Evolutionary conservation across 345 rosid genomes (phyloP).

Genomic region (Rhizophora mangle): DNA sequence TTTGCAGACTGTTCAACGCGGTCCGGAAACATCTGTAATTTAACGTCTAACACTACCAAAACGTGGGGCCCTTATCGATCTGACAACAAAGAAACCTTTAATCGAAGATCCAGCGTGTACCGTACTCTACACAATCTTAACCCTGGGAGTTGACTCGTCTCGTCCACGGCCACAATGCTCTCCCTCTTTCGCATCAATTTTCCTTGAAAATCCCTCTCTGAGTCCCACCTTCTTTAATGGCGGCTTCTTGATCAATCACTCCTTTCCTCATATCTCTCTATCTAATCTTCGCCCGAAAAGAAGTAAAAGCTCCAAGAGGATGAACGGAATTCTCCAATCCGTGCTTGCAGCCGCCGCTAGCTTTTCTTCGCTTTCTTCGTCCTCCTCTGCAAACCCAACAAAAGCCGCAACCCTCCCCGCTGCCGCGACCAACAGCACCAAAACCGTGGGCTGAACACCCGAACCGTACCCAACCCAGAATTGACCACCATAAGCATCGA

Average conservation of each 20-base stretch:
- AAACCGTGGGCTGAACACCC: slow-evolving; percentile 13
- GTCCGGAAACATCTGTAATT: too few species aligned
- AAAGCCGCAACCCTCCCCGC: neutral
- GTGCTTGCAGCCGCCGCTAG: slow-evolving; percentile 28
- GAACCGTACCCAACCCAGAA: slow-evolving; percentile 18
- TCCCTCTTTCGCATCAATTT: neutral
- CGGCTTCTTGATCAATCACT: slow-evolving; percentile 8
- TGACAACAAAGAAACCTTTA: too few species aligned
- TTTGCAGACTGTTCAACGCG: too few species aligned
- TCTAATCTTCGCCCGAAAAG: neutral
- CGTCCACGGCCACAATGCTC: slow-evolving; percentile 17
- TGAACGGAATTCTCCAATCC: slow-evolving; percentile 5
- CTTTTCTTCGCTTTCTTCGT: slow-evolving; percentile 33
- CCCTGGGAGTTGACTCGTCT: slow-evolving; percentile 37
- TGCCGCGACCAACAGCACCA: neutral
- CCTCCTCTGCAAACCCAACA: slow-evolving; percentile 25
- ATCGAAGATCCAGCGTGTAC: neutral
- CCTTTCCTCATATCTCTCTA: neutral
- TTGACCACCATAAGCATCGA: slow-evolving; percentile 22
- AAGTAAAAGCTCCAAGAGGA: slow-evolving; percentile 12
- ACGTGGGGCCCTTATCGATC: too few species aligned
- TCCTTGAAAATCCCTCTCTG: slow-evolving; percentile 11
- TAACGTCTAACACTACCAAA: too few species aligned
- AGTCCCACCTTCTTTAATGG: slow-evolving; percentile 14
- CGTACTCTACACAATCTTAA: slow-evolving; percentile 7